phyloP scores from a whole-genome alignment of 805 yeast genomes.

The Sugiyamaella marilandica region DNA sequence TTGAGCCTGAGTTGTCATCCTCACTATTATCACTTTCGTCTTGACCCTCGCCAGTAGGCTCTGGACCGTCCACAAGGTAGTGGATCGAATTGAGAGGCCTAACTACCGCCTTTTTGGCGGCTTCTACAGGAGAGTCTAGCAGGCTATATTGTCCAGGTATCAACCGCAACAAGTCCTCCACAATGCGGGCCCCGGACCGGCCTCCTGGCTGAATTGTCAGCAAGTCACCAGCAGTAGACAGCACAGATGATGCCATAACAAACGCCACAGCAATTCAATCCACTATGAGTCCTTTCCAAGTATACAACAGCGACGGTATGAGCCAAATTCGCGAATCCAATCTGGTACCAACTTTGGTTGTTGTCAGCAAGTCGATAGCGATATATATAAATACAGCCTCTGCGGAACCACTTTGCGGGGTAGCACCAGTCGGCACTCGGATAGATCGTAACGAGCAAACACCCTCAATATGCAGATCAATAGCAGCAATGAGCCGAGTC shows the following conservation, averaged over 20 bases:
- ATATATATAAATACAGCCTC: neutral
- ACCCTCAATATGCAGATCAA: neutral
- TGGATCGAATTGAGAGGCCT: slow-evolving; percentile 11
- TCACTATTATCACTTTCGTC: no score
- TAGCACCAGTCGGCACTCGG: neutral
- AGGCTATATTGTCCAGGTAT: slow-evolving; percentile 16
- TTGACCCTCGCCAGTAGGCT: slow-evolving; percentile 8
- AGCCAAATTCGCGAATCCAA: no score
- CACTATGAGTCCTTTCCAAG: neutral
- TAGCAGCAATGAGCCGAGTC: no score
- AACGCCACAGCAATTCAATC: neutral
- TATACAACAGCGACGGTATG: neutral
- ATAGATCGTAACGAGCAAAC: neutral
- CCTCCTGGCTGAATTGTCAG: slow-evolving; percentile 18
- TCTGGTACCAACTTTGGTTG: no score
- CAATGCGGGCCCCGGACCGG: slow-evolving; percentile 25
- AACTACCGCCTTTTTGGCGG: slow-evolving; percentile 13
- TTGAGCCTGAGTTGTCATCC: slow-evolving; percentile 14
- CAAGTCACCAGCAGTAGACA: neutral
- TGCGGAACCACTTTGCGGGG: neutral
- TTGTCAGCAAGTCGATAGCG: neutral
- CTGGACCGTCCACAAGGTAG: slow-evolving; percentile 16
- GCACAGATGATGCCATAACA: neutral
- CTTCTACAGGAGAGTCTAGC: slow-evolving; percentile 16
- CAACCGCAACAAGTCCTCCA: slow-evolving; percentile 30